Percentiles rank a stretch among this genome's conserved stretches.
Evolutionary conservation across 495 filamentous ascomycete genomes (phyloP).

Genomic region (Penicillium arizonense): DNA sequence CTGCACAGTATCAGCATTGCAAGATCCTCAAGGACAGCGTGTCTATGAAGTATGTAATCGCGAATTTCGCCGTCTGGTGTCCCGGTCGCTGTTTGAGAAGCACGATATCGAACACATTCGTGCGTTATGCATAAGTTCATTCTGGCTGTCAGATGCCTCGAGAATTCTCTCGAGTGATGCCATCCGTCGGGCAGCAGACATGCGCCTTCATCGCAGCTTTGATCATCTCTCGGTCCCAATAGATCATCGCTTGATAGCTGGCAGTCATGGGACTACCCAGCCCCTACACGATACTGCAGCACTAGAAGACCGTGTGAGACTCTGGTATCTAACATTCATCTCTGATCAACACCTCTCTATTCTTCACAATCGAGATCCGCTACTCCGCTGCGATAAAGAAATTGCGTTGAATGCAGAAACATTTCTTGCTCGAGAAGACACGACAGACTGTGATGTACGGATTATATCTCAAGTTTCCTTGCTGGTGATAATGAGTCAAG

Average conservation of each 20-base stretch:
- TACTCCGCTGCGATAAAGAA: conserved; percentile 36
- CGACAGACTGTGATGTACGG: conserved; percentile 35
- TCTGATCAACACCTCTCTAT: conserved; percentile 48
- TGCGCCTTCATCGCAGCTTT: conserved; percentile 37
- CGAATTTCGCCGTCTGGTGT: conserved; percentile 39
- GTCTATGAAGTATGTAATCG: conserved; percentile 41
- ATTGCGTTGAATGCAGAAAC: conserved; percentile 34
- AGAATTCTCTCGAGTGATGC: conserved; percentile 43
- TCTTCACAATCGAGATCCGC: conserved; percentile 42
- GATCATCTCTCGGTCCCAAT: conserved; percentile 14
- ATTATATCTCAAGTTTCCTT: conserved; percentile 38
- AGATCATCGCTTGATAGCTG: conserved; percentile 4
- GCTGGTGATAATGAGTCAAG: conserved; percentile 36
- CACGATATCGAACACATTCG: conserved; percentile 40
- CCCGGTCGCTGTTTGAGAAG: conserved; percentile 40
- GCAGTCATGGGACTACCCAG: neutral
- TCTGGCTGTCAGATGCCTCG: conserved; percentile 44
- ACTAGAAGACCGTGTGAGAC: conserved; percentile 33
- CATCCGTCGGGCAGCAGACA: conserved; percentile 42
- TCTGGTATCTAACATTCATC: conserved; percentile 45
- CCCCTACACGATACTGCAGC: conserved; percentile 3
- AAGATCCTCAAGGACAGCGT: conserved; percentile 32
- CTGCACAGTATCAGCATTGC: conserved; percentile 42
- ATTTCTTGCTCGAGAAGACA: conserved; percentile 27
- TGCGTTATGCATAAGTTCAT: conserved; percentile 40